These are phyloP conservation scores for Staphylotrichum tortipilum DNA, from an alignment of 495 filamentous ascomycete genomes.

Conservation along the genomic window DNA sequence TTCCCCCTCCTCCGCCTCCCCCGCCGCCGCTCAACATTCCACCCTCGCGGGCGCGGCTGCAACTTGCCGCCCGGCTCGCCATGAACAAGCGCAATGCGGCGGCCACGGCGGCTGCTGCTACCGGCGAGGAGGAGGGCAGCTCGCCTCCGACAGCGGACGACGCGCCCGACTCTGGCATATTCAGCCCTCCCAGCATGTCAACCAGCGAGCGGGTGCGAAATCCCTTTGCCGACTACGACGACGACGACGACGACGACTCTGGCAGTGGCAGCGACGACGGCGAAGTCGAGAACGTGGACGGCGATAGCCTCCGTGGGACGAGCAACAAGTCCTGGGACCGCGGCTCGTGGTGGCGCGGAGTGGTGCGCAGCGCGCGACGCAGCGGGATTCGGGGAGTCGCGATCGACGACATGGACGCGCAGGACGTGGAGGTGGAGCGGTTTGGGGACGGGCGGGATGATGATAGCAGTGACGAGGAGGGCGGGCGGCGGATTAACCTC, in stretches of 20 bases:
- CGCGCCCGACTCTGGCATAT: constrained; percentile 14
- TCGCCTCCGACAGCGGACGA: constrained; percentile 15
- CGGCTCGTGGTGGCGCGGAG: constrained; percentile 40
- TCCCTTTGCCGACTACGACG: constrained; percentile 42
- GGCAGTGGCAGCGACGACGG: constrained; percentile 25
- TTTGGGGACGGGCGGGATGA: constrained; percentile 42
- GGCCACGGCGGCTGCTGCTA: constrained; percentile 25
- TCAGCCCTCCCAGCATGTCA: constrained; percentile 15
- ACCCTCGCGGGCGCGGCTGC: constrained; percentile 77
- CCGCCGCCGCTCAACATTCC: constrained; percentile 68
- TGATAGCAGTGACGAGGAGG: constrained; percentile 24
- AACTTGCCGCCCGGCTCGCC: constrained; percentile 74
- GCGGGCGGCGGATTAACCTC: constrained; percentile 11
- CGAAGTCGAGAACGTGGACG: constrained; percentile 24
- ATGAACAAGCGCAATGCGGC: constrained; percentile 61
- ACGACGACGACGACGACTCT: constrained; percentile 36
- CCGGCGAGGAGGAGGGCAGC: constrained; percentile 22
- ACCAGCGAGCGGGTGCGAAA: constrained; percentile 29
- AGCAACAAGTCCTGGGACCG: constrained; percentile 24
- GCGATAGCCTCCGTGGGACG: constrained; percentile 8
- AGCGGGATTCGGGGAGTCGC: not conserved
- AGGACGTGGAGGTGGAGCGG: constrained; percentile 22
- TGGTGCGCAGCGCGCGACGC: constrained; percentile 24
- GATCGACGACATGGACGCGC: constrained; percentile 1
- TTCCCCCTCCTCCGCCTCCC: constrained; percentile 44